phyloP scores from a whole-genome alignment of 495 filamentous ascomycete species.

The Talaromyces borbonicus region DNA sequence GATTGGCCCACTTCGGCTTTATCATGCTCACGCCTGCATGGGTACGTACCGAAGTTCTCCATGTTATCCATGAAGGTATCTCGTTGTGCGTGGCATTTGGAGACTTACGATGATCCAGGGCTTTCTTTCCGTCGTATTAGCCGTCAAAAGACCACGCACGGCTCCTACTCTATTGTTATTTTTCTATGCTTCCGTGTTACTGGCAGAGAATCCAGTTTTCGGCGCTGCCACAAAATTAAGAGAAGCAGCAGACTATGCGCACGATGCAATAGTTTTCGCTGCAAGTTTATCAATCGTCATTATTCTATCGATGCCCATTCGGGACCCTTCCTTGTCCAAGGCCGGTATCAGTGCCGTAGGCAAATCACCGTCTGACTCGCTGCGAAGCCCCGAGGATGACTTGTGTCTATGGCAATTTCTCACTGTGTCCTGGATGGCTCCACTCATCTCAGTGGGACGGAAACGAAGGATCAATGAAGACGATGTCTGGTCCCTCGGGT shows the following conservation, averaged over 20 bases:
- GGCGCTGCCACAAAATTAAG: conserved; percentile 21
- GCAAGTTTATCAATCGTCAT: conserved; percentile 36
- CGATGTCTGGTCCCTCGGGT: conserved; percentile 68
- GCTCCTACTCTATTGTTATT: conserved; percentile 26
- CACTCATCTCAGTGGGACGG: conserved; percentile 54
- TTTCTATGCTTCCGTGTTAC: conserved; percentile 26
- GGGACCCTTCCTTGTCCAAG: conserved; percentile 47
- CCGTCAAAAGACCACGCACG: conserved; percentile 38
- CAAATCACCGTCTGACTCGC: conserved; percentile 42
- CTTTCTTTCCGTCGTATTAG: conserved; percentile 31
- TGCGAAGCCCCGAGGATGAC: conserved; percentile 75
- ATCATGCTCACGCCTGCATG: conserved; percentile 30
- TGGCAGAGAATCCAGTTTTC: conserved; percentile 30
- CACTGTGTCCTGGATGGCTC: conserved; percentile 73
- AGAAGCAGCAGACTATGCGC: conserved; percentile 23
- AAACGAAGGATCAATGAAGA: conserved; percentile 57
- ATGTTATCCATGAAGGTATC: no score
- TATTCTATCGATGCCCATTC: conserved; percentile 63
- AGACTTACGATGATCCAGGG: conserved; percentile 19
- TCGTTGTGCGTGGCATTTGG: no score
- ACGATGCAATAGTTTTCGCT: conserved; percentile 29
- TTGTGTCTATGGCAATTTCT: conserved; percentile 72
- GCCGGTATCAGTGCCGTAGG: conserved; percentile 52
- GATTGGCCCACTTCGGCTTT: conserved; percentile 8
- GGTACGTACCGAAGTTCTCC: no score